Evolutionary conservation across 148 eudicot genomes (phyloP), one percentile per base, ranked within the genome.

Genomic region (Amaranthus hypochondriacus): DNA sequence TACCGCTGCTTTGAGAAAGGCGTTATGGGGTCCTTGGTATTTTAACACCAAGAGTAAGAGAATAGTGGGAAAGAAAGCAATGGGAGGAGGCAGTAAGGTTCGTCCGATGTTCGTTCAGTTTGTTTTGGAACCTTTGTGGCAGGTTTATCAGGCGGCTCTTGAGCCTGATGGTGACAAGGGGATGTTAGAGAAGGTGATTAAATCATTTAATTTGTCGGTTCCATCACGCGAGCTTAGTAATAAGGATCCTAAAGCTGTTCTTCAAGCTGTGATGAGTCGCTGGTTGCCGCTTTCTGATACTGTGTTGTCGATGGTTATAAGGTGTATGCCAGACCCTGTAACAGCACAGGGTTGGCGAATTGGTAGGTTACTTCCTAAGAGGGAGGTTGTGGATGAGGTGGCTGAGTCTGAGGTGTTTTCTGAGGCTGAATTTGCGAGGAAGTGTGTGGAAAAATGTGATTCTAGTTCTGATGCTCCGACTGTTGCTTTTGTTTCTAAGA

Each of bases 401-500:
- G 82, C 70, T 71, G 62, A 61, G 65, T 86, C 92, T 49, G 85
- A 83, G 78, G 87, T 83, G 72, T 77, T 89, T 82, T 74, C 83
- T 2, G 90, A 88, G 80, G 93, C 90, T 14, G 98, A 91, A 75
- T 67, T 72, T 18, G 93, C 86, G 48, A 87, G 98, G 76, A 92
- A 81, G 70, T 84, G 90, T 71, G 93, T 92, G 14, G 98, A 95
- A 86, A 69, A 56, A 50, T 95, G 97, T 78, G 89, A 90, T 83
- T 81, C 87, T 18, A 76, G 86, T 56, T 84, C 90, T 51, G 87
- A 85, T 71, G 92, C 92, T 46, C 97, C 97, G 0, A 85, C 89
- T 83, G 86, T 95, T 73, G 98, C 90, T 11, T 95, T 92, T 84
- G 98, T 92, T 2, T 86, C 97, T n/a, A 95, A 95, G 78, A 95